Evolutionary conservation across 768 basidiomycete genomes (phyloP).

Genomic region (Hypholoma fasciculare): DNA sequence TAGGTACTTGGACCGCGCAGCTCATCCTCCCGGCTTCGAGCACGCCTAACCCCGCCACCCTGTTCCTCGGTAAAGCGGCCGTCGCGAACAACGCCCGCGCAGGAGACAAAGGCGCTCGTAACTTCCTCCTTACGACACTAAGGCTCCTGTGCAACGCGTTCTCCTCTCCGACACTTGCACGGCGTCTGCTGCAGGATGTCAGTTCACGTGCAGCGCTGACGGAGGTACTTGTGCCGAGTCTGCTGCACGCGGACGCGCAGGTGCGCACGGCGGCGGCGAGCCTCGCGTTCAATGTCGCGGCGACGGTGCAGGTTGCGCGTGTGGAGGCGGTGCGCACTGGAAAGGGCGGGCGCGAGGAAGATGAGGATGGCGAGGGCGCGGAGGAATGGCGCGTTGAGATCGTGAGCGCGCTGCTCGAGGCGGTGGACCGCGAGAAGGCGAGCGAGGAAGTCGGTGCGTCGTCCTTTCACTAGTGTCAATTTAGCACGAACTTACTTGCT

Average conservation of each 20-base stretch:
- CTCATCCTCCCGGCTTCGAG: constrained; percentile 13
- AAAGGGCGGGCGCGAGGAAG: constrained; percentile 28
- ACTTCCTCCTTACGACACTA: constrained; percentile 63
- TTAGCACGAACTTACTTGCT: neutral
- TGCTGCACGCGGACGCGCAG: constrained; percentile 65
- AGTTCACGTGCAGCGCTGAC: constrained; percentile 39
- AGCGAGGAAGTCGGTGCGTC: constrained; percentile 81
- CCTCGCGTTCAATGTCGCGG: constrained; percentile 74
- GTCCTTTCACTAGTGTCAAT: constrained; percentile 4
- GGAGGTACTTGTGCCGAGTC: constrained; percentile 57
- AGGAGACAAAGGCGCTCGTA: constrained; percentile 39
- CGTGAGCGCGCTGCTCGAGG: constrained; percentile 80
- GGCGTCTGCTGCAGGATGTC: constrained; percentile 29
- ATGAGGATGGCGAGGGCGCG: constrained; percentile 48
- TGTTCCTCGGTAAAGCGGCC: constrained; percentile 48
- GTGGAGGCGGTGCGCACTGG: constrained; percentile 38
- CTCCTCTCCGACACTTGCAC: constrained; percentile 47
- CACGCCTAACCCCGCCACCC: constrained; percentile 37
- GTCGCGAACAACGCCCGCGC: constrained; percentile 25
- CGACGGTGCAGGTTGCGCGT: constrained; percentile 61
- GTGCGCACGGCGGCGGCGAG: constrained; percentile 84
- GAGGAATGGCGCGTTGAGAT: constrained; percentile 90
- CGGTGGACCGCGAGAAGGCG: constrained; percentile 64
- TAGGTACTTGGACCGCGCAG: constrained; percentile 49
- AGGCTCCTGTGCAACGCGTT: constrained; percentile 73